Evolutionary conservation across 768 basidiomycete genomes (phyloP).

Genomic region (Tremella yokohamensis): DNA sequence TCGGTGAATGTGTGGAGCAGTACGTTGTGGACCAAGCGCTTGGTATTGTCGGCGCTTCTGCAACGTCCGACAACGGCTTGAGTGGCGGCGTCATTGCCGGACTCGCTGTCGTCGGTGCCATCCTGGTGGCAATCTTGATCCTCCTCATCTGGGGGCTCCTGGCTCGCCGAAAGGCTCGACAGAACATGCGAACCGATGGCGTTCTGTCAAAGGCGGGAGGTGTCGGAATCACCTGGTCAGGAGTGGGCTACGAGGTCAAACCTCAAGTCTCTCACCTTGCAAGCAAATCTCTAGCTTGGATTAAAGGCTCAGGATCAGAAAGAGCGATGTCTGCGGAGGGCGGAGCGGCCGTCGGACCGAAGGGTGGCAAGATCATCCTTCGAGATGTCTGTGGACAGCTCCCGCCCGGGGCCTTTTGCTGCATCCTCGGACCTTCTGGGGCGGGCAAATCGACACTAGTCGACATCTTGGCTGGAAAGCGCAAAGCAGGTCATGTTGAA

Average conservation of each 20-base stretch:
- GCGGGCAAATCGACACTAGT: slow-evolving; percentile 90
- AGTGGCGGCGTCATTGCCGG: slow-evolving; percentile 85
- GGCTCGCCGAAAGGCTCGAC: slow-evolving; percentile 63
- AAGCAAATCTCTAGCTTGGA: slow-evolving; percentile 13
- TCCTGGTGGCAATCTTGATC: slow-evolving; percentile 61
- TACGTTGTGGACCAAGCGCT: slow-evolving; percentile 63
- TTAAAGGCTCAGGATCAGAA: slow-evolving; percentile 26
- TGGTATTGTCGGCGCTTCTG: slow-evolving; percentile 38
- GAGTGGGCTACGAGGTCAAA: slow-evolving; percentile 64
- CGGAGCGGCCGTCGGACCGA: slow-evolving; percentile 14
- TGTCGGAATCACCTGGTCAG: slow-evolving; percentile 65
- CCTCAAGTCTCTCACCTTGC: not conserved
- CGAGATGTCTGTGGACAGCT: slow-evolving; percentile 68
- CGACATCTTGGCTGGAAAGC: slow-evolving; percentile 80
- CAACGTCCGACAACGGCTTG: slow-evolving; percentile 55
- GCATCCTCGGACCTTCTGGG: slow-evolving; percentile 87
- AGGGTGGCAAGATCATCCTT: slow-evolving; percentile 64
- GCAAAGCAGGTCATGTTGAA: slow-evolving; percentile 66
- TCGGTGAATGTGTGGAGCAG: slow-evolving; percentile 86
- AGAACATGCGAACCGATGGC: slow-evolving; percentile 47
- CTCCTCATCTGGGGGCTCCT: slow-evolving; percentile 64
- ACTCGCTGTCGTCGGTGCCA: slow-evolving; percentile 71
- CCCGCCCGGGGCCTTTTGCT: slow-evolving; percentile 78
- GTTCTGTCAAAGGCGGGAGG: slow-evolving; percentile 54
- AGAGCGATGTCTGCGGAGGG: slow-evolving; percentile 6